Evolutionary conservation across 208 protist species (phyloP), one percentile per base, ranked within the genome.

Genomic region (Crithidia thermophila): DNA sequence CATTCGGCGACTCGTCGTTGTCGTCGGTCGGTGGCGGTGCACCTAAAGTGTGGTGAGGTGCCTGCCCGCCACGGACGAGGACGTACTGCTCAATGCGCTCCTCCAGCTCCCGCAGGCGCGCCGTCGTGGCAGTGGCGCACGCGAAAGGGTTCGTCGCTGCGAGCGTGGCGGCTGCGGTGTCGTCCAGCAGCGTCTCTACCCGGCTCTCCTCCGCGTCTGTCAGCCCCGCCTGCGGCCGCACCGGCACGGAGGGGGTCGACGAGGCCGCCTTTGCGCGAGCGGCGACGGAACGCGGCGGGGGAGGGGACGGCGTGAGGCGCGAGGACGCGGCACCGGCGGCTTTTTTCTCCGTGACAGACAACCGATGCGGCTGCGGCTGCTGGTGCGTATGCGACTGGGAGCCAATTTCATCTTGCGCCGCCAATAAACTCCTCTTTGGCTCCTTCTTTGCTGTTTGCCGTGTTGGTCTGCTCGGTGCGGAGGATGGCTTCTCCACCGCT

Each of bases 131-230:
- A 11, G 20, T 52, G 49, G 14, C 68, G 64, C 40, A 55, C 46
- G n/a, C 21, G 51, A 36, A 93, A 18, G 40, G 79, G 50, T 72
- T 89, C 18, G 28, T 72, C 55, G 39, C 73, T 13, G n/a, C 42
- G 56, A 42, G 23, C 14, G 81, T 47, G 3, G 33, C 45, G 5
- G 59, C 28, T 0, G 62, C 68, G 27, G 70, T 56, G 0, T 45
- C 61, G 40, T 70, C 49, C 51, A 93, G 56, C 39, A 93, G 62
- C n/a, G 36, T 59, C 53, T 47, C 49, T 13, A 90, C 68, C 2
- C 87, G 84, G 4, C 23, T 45, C 43, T 86, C 80, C 55, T 93
- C 79, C 10, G 62, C 77, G 0, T 36, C 33, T 33, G 51, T 75
- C 31, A 68, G 31, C 11, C 58, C 61, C 4, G 39, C 50, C 28